Evolutionary conservation across 495 filamentous ascomycete genomes (phyloP).

Genomic region (Bacidia gigantensis): DNA sequence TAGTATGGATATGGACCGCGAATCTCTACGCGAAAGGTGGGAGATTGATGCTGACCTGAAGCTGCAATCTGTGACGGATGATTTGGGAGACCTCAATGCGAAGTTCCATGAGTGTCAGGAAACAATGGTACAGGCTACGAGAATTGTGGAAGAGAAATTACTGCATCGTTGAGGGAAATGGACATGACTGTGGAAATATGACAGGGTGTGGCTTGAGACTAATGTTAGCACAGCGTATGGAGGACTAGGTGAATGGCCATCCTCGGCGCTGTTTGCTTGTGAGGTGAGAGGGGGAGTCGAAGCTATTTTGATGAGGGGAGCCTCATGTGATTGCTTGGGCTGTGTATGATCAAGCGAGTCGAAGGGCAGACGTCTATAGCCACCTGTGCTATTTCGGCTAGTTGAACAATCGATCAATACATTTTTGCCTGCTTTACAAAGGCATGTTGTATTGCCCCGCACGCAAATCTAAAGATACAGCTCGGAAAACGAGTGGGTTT

Average conservation of each 20-base stretch:
- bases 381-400: no score
- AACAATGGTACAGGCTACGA: slow-evolving; percentile 6
- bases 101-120: slow-evolving; percentile 9
- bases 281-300: no score
- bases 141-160: slow-evolving; percentile 10
- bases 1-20: neutral
- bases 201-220: neutral
- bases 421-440: neutral
- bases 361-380: no score
- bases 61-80: slow-evolving; percentile 7
- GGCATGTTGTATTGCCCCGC: neutral
- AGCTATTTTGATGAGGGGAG: no score
- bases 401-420: neutral
- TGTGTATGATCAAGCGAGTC: no score
- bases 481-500: neutral
- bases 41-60: slow-evolving; percentile 11
- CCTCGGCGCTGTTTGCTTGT: no score
- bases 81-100: slow-evolving; percentile 6
- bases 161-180: neutral
- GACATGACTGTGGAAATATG: neutral
- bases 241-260: no score
- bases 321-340: no score
- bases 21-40: slow-evolving; percentile 8
- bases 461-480: neutral
- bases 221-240: no score